Percentiles rank a stretch among this genome's conserved stretches.
Evolutionary conservation across 805 yeast genomes (phyloP).

Genomic region (Candida glaebosa): DNA sequence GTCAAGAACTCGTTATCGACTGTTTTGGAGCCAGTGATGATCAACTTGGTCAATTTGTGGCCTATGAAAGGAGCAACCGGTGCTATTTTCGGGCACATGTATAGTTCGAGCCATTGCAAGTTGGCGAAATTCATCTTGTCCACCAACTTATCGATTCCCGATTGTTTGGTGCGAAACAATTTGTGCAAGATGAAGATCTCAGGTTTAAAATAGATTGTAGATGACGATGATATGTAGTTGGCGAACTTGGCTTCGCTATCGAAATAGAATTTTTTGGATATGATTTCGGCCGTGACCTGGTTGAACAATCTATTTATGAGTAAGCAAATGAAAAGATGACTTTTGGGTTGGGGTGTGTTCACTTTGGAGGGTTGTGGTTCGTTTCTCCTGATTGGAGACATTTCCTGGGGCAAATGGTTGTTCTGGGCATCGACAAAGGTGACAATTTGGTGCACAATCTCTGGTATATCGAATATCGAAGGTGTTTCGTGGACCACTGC

Average conservation of each 20-base stretch:
- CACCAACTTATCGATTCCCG: conserved; percentile 48
- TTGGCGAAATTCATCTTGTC: conserved; percentile 40
- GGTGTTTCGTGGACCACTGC: no score
- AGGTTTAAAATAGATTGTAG: conserved; percentile 25
- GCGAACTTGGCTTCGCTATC: conserved; percentile 14
- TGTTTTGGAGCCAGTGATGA: conserved; percentile 67
- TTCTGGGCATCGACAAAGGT: conserved; percentile 54
- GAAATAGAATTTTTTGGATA: conserved; percentile 57
- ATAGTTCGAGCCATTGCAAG: conserved; percentile 70
- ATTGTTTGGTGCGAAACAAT: conserved; percentile 51
- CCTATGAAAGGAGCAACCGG: conserved; percentile 45
- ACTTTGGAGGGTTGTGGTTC: conserved; percentile 62
- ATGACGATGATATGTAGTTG: conserved; percentile 15
- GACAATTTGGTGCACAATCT: conserved; percentile 61
- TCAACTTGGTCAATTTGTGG: conserved; percentile 37
- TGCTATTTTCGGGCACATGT: conserved; percentile 70
- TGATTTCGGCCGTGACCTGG: conserved; percentile 48
- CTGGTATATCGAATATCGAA: conserved; percentile 71
- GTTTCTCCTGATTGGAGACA: conserved; percentile 52
- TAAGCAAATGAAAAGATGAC: conserved; percentile 53
- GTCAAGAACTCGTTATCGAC: conserved; percentile 60
- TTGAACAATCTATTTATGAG: conserved; percentile 69
- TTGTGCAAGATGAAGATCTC: conserved; percentile 65
- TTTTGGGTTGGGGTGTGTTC: no score
- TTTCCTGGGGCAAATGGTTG: conserved; percentile 58